A percentile compares a stretch with the other conserved stretches of the same genome.
phyloP scores from a whole-genome alignment of 2,329 filamentous ascomycete species.

The Colletotrichum sp. region DNA sequence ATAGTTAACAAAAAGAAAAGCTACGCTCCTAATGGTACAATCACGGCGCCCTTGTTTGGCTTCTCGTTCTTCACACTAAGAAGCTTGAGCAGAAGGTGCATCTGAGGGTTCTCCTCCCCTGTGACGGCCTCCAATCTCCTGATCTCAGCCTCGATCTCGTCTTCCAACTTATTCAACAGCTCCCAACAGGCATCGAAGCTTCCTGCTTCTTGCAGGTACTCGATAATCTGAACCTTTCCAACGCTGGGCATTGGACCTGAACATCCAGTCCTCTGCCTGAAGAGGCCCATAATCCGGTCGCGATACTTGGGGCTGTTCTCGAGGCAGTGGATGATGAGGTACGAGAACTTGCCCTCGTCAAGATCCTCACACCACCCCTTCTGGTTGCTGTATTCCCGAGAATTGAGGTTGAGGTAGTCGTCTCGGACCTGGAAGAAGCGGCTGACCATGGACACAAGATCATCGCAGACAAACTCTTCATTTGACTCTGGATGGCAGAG shows the following conservation, averaged over 20 bases:
- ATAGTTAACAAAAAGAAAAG: background rate
- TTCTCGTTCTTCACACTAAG: background rate
- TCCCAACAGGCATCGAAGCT: background rate
- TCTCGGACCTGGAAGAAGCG: slow-evolving; percentile 36
- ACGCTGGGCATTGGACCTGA: background rate
- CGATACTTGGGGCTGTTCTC: background rate
- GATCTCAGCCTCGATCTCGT: background rate
- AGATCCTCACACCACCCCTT: slow-evolving; percentile 48
- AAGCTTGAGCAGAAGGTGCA: background rate
- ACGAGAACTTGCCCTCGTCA: slow-evolving; percentile 34
- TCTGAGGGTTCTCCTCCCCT: background rate
- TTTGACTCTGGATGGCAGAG: background rate
- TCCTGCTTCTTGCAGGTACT: background rate
- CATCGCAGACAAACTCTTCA: background rate
- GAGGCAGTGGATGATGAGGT: background rate
- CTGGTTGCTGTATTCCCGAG: slow-evolving; percentile 32
- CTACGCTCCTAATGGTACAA: background rate
- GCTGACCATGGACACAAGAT: slow-evolving; percentile 24
- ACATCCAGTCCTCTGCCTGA: background rate
- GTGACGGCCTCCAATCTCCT: background rate
- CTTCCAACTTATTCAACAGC: background rate
- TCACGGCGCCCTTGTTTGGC: background rate
- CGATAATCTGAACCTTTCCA: background rate
- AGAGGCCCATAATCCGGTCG: background rate
- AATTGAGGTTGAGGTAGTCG: slow-evolving; percentile 35